Conservation (phyloP, 345 rosid species). For the Eucalyptus sp. region DNA sequence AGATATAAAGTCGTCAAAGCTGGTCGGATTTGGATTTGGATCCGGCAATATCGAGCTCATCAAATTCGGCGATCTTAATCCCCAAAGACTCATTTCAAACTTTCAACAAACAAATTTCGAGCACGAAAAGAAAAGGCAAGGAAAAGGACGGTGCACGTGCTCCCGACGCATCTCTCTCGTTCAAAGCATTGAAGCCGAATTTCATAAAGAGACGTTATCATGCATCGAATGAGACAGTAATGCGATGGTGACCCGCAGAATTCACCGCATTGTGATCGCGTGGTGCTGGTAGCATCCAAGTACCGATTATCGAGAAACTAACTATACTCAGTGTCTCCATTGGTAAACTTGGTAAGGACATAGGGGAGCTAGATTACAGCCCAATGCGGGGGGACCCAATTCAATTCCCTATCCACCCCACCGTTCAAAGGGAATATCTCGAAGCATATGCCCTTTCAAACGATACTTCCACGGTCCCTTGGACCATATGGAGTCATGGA, state of each 20-base stretch:
- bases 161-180: neutral
- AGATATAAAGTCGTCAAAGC: neutral
- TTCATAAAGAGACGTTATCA: neutral
- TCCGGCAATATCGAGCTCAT: neutral
- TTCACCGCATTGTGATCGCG: neutral
- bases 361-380: neutral
- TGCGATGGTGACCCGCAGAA: accelerated
- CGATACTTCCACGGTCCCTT: neutral
- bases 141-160: neutral
- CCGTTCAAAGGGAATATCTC: neutral
- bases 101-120: neutral
- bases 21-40: neutral
- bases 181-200: neutral
- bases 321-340: neutral
- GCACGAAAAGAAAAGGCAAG: neutral
- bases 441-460: neutral
- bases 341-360: neutral
- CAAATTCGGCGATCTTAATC: neutral
- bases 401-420: neutral
- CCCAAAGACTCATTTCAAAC: neutral
- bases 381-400: neutral
- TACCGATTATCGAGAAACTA: neutral
- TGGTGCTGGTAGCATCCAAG: accelerated
- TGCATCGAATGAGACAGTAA: accelerated
- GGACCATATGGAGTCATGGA: accelerated